Evolutionary conservation across 2,329 filamentous ascomycete genomes (phyloP).

Genomic region (Biscogniauxia mediterranea): DNA sequence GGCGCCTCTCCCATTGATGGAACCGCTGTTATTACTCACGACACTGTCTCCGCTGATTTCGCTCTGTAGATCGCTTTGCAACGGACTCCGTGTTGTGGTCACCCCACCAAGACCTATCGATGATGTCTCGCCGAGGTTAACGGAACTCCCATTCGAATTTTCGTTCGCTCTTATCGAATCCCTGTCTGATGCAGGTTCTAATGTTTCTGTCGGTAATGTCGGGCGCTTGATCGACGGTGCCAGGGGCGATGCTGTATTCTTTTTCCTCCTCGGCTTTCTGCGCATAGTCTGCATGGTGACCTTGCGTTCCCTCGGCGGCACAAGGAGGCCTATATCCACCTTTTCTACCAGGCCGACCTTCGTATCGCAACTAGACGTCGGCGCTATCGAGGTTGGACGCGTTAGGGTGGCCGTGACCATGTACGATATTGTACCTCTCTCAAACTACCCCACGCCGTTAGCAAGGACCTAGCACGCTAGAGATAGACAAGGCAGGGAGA

Average conservation of each 20-base stretch:
- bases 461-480: conserved; percentile 6
- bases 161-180: conserved; percentile 38
- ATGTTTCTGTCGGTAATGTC: conserved; percentile 43
- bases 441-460: conserved; percentile 63
- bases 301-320: conserved; percentile 72
- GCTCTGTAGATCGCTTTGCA: conserved; percentile 47
- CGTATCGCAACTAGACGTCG: conserved; percentile 75
- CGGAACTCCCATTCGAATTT: conserved; percentile 41
- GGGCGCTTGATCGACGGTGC: conserved; percentile 32
- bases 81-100: conserved; percentile 40
- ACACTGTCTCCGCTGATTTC: conserved; percentile 70
- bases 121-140: conserved; percentile 39
- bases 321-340: conserved; percentile 78
- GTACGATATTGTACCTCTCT: conserved; percentile 90
- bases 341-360: conserved; percentile 78
- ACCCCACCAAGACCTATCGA: conserved; percentile 31
- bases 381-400: conserved; percentile 79
- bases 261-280: conserved; percentile 64
- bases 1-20: conserved; percentile 50
- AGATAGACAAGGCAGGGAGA: conserved; percentile 12
- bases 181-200: conserved; percentile 36
- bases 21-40: conserved; percentile 63
- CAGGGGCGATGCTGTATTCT: conserved; percentile 46
- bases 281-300: conserved; percentile 87
- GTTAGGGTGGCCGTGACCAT: conserved; percentile 88